phyloP scores from a whole-genome alignment of 305 asterid species.

The Andrographis paniculata region DNA sequence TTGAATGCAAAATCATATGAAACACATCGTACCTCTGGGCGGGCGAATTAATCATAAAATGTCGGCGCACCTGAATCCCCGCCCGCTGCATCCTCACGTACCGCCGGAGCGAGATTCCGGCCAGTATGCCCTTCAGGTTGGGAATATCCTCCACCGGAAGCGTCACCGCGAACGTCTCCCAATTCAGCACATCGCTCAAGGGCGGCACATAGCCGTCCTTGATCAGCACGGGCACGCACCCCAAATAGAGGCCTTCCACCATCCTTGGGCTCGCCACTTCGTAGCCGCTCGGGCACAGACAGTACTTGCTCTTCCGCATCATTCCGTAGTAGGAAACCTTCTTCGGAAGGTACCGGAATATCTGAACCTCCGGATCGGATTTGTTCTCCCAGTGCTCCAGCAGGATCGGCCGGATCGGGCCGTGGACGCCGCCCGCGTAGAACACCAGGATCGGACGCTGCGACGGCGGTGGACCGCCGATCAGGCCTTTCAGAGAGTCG shows the following conservation, averaged over 20 bases:
- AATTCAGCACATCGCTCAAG: conserved; percentile 56
- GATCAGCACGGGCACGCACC: conserved; percentile 67
- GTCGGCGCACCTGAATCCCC: conserved; percentile 49
- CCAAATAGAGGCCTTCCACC: conserved; percentile 66
- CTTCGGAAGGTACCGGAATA: conserved; percentile 41
- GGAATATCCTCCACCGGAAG: conserved; percentile 49
- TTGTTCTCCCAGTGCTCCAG: conserved; percentile 54
- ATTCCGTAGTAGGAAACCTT: conserved; percentile 46
- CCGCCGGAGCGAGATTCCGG: conserved; percentile 30
- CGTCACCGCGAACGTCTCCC: conserved; percentile 53
- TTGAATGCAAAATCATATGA: conserved; percentile 67
- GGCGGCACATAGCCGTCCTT: conserved; percentile 54
- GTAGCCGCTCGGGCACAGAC: conserved; percentile 74
- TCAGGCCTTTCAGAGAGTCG: conserved; percentile 33
- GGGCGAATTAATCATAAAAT: conserved; percentile 53
- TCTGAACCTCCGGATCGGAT: conserved; percentile 47
- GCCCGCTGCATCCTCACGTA: conserved; percentile 48
- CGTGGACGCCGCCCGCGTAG: conserved; percentile 69
- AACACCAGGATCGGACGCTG: conserved; percentile 41
- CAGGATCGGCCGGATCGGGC: conserved; percentile 69
- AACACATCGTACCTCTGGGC: conserved; percentile 63
- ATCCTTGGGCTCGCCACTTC: conserved; percentile 82
- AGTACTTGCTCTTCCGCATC: conserved; percentile 54
- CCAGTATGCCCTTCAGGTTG: conserved; percentile 40
- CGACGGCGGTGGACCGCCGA: conserved; percentile 69